Percentiles rank a stretch among this genome's conserved stretches.
phyloP scores from a whole-genome alignment of 768 basidiomycete species.

The Naganishia antarctica region DNA sequence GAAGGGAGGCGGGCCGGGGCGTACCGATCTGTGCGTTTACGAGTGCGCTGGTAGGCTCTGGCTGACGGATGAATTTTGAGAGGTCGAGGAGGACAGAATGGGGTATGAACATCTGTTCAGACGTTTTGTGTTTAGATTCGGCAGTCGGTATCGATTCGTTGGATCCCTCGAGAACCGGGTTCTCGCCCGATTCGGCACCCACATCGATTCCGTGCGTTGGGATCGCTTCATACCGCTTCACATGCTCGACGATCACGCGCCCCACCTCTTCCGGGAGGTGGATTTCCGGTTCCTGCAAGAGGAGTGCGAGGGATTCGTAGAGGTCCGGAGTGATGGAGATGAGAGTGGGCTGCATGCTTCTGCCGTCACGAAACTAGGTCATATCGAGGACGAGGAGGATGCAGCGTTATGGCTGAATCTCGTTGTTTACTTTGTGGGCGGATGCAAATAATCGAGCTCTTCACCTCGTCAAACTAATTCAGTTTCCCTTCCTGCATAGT shows the following conservation, averaged over 20 bases:
- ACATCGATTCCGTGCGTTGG: too few species aligned
- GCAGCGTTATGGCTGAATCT: not conserved
- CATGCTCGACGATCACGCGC: not conserved
- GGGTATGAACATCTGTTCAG: constrained; percentile 3
- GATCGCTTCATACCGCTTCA: not conserved
- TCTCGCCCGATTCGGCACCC: too few species aligned
- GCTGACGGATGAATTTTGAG: not conserved
- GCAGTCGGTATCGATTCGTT: too few species aligned
- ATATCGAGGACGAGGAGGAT: too few species aligned
- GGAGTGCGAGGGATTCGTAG: not conserved
- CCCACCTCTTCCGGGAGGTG: not conserved
- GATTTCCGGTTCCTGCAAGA: not conserved
- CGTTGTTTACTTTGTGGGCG: constrained; percentile 20
- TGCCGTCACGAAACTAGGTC: too few species aligned
- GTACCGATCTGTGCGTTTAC: not conserved
- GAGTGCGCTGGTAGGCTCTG: not conserved
- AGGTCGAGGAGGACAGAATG: not conserved
- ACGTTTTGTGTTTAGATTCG: too few species aligned
- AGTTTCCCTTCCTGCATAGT: too few species aligned
- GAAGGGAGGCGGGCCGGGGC: too few species aligned
- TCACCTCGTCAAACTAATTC: too few species aligned
- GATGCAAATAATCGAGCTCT: not conserved
- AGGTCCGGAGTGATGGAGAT: not conserved
- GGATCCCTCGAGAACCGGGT: too few species aligned
- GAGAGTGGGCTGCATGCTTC: not conserved